Base-by-base conservation (phyloP, 2,329 filamentous ascomycete species). In the Neonectria coccinea region DNA sequence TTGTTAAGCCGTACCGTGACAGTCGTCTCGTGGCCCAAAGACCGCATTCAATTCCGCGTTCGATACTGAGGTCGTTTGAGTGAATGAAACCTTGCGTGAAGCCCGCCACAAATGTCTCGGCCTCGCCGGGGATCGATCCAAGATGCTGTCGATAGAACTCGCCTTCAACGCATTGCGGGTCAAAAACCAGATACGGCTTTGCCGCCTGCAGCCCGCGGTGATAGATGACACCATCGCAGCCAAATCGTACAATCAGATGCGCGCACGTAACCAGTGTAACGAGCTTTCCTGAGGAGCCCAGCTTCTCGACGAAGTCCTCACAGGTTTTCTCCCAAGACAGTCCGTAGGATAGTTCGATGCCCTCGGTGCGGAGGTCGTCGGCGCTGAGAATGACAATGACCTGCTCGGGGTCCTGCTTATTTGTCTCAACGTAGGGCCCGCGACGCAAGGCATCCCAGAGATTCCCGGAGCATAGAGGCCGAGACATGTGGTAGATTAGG, bases 281-380 rank as follows among this genome's bases (percentile, higher is more conserved):
- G 2, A 51, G 48, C 29, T 36, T 51, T 20, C 48, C 48, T 14
- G 48, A 51, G 10, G 48, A 51, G 5, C 48, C 48, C 3, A 51
- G 48, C n/a, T 51, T 51, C 31, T 51, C 48, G n/a, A 51, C 48
- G 18, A 51, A 51, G 11, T 51, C 48, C 11, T 51, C 48, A 10
- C 48, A 51, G 4, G 48, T 51, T n/a, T 51, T 51, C 48, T 51
- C 48, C 48, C 48, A 51, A 11, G 48, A 51, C 16, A 51, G 48
- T 3, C 48, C 48, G 10, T 51, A 51, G n/a, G 48, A 51, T 7
- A 51, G 48, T 10, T 51, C 48, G n/a, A 51, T 51, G 11, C 48
- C 48, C 48, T 51, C 48, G 29, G 48, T 29, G 29, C 48, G 48
- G 11, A 51, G 29, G n/a, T 51, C 48, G 31, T 51, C 48, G 11